Conservation (phyloP, 1,284 basidiomycete species). For the Cutaneotrichosporon dermatis region DNA sequence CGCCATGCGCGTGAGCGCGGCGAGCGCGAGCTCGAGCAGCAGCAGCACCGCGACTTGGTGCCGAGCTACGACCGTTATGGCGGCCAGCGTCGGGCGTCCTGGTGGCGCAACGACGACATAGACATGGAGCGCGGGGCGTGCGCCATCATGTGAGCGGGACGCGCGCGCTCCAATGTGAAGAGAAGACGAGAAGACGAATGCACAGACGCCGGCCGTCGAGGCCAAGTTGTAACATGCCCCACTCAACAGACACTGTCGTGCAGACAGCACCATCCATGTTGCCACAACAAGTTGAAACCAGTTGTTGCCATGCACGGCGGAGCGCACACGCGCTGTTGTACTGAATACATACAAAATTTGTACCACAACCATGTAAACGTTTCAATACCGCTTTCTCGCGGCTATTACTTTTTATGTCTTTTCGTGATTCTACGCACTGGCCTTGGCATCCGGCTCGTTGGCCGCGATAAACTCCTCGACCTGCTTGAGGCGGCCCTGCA, state of each 20-base stretch:
- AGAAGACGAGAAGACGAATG: too few relatives aligned
- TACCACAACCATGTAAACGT: neutral
- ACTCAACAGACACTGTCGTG: neutral
- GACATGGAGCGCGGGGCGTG: conserved; percentile 22
- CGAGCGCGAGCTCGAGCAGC: conserved; percentile 9
- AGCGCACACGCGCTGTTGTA: neutral
- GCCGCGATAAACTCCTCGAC: conserved; percentile 8
- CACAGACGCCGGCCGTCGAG: too few relatives aligned
- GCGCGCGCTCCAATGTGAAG: too few relatives aligned
- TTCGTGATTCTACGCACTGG: too few relatives aligned
- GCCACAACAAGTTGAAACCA: too few relatives aligned
- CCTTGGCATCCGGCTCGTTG: neutral
- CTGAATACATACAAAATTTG: neutral
- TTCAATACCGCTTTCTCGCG: too few relatives aligned
- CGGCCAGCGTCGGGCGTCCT: neutral
- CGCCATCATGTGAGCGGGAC: conserved; percentile 9
- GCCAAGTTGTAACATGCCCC: neutral
- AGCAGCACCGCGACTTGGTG: neutral
- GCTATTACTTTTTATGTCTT: too few relatives aligned
- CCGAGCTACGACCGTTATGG: conserved; percentile 5
- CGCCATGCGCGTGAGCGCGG: conserved; percentile 20
- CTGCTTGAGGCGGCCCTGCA: conserved; percentile 52
- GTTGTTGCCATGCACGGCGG: neutral
- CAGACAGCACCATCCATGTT: too few relatives aligned
- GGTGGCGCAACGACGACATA: conserved; percentile 9